phyloP scores from a whole-genome alignment of 345 rosid genomes.

The Mallotus nudiflorus region DNA sequence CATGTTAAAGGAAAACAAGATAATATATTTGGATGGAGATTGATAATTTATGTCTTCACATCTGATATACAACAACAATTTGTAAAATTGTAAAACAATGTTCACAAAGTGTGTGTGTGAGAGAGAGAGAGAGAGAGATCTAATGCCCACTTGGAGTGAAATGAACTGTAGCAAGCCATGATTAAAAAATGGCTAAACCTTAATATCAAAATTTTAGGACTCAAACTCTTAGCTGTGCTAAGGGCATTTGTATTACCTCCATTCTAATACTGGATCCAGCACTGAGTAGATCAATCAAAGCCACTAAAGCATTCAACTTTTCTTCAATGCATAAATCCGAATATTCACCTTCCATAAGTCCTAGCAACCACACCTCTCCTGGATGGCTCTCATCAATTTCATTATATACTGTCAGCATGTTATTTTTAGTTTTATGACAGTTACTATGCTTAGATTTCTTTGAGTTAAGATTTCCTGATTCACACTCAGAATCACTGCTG shows the following conservation, averaged over 20 bases:
- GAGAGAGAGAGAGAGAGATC: background rate
- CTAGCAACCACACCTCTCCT: slow-evolving; percentile 92
- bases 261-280: slow-evolving; percentile 72
- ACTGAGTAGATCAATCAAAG: slow-evolving; percentile 75
- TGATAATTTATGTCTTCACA: background rate
- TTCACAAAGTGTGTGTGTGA: too few species aligned
- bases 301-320: slow-evolving; percentile 78
- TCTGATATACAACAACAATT: background rate
- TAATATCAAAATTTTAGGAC: background rate
- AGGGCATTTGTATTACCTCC: slow-evolving; percentile 56
- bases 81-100: background rate
- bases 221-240: background rate
- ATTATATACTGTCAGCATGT: slow-evolving; percentile 38
- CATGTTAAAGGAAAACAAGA: background rate
- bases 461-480: slow-evolving; percentile 40
- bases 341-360: slow-evolving; percentile 96
- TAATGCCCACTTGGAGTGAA: slow-evolving; percentile 1
- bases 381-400: slow-evolving; percentile 97
- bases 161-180: too few species aligned
- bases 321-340: slow-evolving; percentile 81
- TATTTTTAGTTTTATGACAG: slow-evolving; percentile 41
- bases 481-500: slow-evolving; percentile 59
- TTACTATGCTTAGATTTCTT: slow-evolving; percentile 37
- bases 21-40: background rate
- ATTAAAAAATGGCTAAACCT: background rate